Conservation (phyloP, 768 basidiomycete species). For the Russula virescens region DNA sequence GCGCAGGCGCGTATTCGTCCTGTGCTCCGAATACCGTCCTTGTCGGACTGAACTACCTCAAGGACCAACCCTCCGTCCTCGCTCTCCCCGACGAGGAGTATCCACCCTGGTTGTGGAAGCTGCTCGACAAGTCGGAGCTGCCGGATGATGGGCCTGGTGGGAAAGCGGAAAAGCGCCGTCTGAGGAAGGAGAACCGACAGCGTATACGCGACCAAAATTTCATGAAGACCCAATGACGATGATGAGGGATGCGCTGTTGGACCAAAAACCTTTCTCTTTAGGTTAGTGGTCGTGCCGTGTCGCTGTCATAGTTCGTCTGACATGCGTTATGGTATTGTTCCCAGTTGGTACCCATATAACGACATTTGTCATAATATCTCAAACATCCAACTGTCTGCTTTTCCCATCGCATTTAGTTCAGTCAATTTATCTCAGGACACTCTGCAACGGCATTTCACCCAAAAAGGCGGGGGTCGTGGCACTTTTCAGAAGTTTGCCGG, state of each 20-base stretch:
- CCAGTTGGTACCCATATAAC: not conserved
- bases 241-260: not conserved
- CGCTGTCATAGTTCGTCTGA: not conserved
- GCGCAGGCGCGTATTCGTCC: slow-evolving; percentile 39
- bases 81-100: slow-evolving; percentile 80
- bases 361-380: not conserved
- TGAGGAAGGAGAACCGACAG: slow-evolving; percentile 58
- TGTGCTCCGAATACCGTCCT: slow-evolving; percentile 70
- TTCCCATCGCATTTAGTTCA: not conserved
- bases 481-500: not conserved
- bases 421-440: not conserved
- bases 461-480: not conserved
- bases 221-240: slow-evolving; percentile 65
- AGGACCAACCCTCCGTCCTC: slow-evolving; percentile 70
- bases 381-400: too few species aligned
- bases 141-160: slow-evolving; percentile 74
- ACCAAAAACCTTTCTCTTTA: not conserved
- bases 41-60: slow-evolving; percentile 77
- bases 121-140: slow-evolving; percentile 50
- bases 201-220: slow-evolving; percentile 79
- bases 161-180: slow-evolving; percentile 44
- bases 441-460: not conserved
- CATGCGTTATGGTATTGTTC: not conserved
- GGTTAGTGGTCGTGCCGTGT: not conserved
- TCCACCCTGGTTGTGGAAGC: slow-evolving; percentile 84